These are phyloP conservation scores for Candolleomyces aberdarensis DNA, from an alignment of 768 basidiomycete genomes.

Conservation along the genomic window DNA sequence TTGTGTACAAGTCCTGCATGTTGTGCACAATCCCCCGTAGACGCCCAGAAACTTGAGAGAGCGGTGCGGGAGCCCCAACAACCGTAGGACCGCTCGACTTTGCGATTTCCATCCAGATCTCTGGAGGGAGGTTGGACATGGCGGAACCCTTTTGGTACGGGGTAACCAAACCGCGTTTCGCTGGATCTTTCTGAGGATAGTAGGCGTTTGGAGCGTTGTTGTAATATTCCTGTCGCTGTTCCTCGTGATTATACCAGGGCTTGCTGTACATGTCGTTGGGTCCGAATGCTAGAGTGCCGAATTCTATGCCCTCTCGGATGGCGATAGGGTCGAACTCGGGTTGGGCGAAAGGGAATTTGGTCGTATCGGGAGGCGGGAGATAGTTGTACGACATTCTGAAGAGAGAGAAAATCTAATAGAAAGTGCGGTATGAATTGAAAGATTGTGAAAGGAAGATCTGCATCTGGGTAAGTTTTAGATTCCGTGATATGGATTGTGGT, in stretches of 20 bases:
- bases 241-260: not conserved
- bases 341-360: not conserved
- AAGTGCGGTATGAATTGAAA: not conserved
- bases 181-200: not conserved
- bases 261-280: not conserved
- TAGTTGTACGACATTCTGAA: not conserved
- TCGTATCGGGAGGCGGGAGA: not conserved
- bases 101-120: not conserved
- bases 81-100: not conserved
- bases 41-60: not conserved
- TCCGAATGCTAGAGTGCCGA: not conserved
- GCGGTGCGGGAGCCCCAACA: not conserved
- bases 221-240: not conserved
- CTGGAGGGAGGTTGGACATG: not conserved
- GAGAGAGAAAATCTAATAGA: not conserved
- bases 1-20: not conserved
- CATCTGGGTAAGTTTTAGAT: too few species aligned
- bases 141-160: not conserved
- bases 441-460: too few species aligned
- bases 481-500: too few species aligned
- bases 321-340: not conserved
- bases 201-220: not conserved
- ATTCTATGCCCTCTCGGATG: not conserved
- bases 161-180: not conserved
- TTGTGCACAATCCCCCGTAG: not conserved